Evolutionary conservation across 352 stramenopile genomes (phyloP).

Genomic region (Blastocystis sp.): DNA sequence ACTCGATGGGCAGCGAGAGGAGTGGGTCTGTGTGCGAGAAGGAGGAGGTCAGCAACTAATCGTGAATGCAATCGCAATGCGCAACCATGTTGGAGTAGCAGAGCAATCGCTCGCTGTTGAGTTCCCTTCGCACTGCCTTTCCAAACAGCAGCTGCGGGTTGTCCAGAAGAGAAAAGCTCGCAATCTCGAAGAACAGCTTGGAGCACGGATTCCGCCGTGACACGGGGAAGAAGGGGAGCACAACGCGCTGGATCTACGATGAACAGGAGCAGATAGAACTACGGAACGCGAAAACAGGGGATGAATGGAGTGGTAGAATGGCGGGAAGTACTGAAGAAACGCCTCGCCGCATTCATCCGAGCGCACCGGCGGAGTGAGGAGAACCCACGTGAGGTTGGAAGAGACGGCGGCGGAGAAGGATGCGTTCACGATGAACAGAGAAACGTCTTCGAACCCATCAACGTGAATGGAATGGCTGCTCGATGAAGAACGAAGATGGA

Average conservation of each 20-base stretch:
- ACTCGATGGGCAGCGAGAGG: conserved; percentile 22
- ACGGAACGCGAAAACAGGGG: conserved; percentile 9
- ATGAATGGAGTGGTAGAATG: conserved; percentile 34
- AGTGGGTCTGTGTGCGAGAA: background rate
- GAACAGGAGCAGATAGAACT: background rate
- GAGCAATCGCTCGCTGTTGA: background rate
- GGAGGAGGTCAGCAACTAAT: conserved; percentile 4
- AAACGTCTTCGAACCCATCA: background rate
- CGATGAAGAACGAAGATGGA: background rate
- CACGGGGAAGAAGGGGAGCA: conserved; percentile 46
- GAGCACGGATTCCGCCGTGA: conserved; percentile 20
- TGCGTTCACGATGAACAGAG: conserved; percentile 7
- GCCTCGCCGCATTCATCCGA: conserved; percentile 5
- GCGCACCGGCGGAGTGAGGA: conserved; percentile 1
- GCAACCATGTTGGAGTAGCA: conserved; percentile 60
- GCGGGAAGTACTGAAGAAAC: conserved; percentile 20
- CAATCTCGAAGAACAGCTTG: conserved; percentile 53
- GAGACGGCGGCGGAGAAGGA: background rate
- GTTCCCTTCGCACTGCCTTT: background rate
- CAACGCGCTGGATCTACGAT: background rate
- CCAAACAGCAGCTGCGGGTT: conserved; percentile 12
- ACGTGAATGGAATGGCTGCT: background rate
- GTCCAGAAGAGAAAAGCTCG: background rate
- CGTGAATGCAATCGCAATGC: background rate
- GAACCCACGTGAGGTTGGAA: conserved; percentile 44